Conservation (phyloP, 2,329 filamentous ascomycete species). For the Aspergillus alliaceus region DNA sequence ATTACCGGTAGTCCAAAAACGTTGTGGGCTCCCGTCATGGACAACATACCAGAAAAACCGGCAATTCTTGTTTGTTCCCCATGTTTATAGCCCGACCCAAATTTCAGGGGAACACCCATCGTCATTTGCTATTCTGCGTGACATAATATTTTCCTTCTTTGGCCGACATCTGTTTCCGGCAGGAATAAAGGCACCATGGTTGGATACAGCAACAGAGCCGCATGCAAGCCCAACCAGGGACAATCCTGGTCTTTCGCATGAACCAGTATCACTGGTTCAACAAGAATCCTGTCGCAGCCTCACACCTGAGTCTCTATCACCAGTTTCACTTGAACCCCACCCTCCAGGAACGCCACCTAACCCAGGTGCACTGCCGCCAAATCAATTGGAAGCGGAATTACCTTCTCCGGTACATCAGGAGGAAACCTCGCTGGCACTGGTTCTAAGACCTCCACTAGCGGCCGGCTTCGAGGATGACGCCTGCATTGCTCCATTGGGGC, state of each 20-base stretch:
- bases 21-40: background rate
- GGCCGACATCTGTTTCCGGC: background rate
- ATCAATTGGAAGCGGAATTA: background rate
- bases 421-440: background rate
- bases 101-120: background rate
- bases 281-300: too few relatives aligned
- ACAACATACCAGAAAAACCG: background rate
- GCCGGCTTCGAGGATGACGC: background rate
- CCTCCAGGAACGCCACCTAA: background rate
- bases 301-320: too few relatives aligned
- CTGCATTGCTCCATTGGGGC: background rate
- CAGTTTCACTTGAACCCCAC: background rate
- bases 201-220: background rate
- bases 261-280: background rate
- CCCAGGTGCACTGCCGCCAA: too few relatives aligned
- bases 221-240: background rate
- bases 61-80: background rate
- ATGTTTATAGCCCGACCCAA: background rate
- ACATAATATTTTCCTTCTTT: constrained; percentile 1
- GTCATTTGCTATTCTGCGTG: background rate
- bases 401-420: background rate
- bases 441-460: background rate
- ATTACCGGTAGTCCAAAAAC: background rate
- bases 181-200: background rate
- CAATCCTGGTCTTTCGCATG: background rate